Percentiles rank a stretch among this genome's conserved stretches.
These are phyloP conservation scores for Eutrema japonicum DNA, from an alignment of 345 rosid species.

Conservation along the genomic window DNA sequence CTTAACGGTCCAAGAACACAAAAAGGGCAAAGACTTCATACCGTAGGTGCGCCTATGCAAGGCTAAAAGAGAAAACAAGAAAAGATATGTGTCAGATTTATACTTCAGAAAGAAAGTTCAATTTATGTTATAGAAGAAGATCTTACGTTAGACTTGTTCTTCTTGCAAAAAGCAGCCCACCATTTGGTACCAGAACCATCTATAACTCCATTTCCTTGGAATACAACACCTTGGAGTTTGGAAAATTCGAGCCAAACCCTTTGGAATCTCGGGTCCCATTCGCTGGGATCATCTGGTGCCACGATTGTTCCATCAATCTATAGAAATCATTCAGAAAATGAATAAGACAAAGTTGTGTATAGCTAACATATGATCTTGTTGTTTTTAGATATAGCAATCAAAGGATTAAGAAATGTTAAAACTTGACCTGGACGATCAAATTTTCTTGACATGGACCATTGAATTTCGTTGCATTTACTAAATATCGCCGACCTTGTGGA, in stretches of 20 bases:
- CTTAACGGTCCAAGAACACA: slow-evolving; percentile 13
- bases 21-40: slow-evolving; percentile 43
- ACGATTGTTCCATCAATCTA: slow-evolving; percentile 92
- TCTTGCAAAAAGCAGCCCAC: slow-evolving; percentile 98
- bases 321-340: not conserved
- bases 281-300: slow-evolving; percentile 82
- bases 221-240: slow-evolving; percentile 66
- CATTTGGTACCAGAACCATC: slow-evolving; percentile 97
- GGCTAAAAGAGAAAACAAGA: slow-evolving; percentile 61
- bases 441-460: slow-evolving; percentile 82
- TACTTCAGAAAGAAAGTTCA: not conserved
- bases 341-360: not conserved
- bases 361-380: slow-evolving; percentile 4
- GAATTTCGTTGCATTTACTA: slow-evolving; percentile 84
- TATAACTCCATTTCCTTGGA: slow-evolving; percentile 90
- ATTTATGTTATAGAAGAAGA: not conserved
- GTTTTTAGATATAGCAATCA: not conserved
- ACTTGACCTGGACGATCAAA: slow-evolving; percentile 73
- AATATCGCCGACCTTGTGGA: slow-evolving; percentile 67
- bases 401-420: not conserved
- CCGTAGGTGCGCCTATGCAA: slow-evolving; percentile 90
- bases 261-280: slow-evolving; percentile 74
- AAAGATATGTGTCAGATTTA: slow-evolving; percentile 36
- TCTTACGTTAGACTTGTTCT: slow-evolving; percentile 56
- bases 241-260: slow-evolving; percentile 86